Evolutionary conservation across 2,329 filamentous ascomycete species (phyloP).

Genomic region (Cryphonectria carpinicola): DNA sequence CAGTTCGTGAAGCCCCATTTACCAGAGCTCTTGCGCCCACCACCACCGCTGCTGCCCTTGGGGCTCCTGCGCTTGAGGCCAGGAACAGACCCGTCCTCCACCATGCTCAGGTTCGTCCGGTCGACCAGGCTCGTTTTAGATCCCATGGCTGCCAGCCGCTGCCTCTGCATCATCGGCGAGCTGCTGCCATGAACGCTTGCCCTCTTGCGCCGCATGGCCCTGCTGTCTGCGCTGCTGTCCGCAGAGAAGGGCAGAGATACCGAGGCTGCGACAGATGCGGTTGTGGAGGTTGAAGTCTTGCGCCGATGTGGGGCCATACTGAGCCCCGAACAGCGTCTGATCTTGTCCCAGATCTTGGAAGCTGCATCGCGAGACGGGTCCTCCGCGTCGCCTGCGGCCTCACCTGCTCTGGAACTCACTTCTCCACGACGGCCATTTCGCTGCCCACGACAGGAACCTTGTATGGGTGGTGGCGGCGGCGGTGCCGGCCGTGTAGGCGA

Average conservation of each 20-base stretch:
- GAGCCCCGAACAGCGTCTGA: slow-evolving; percentile 26
- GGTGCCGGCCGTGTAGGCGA: slow-evolving; percentile 14
- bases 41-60: slow-evolving; percentile 16
- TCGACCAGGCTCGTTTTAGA: slow-evolving; percentile 20
- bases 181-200: background rate
- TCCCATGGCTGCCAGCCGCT: slow-evolving; percentile 9
- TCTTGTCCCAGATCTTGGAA: slow-evolving; percentile 26
- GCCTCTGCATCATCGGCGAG: background rate
- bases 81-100: slow-evolving; percentile 4
- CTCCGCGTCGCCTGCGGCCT: background rate
- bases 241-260: slow-evolving; percentile 9
- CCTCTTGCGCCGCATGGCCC: slow-evolving; percentile 11
- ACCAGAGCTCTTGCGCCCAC: slow-evolving; percentile 19
- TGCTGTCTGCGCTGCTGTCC: background rate
- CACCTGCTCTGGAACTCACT: background rate
- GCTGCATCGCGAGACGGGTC: slow-evolving; percentile 6
- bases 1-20: slow-evolving; percentile 28
- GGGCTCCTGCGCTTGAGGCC: slow-evolving; percentile 17
- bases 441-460: background rate
- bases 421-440: background rate
- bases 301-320: slow-evolving; percentile 1
- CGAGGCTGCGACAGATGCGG: slow-evolving; percentile 14
- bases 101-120: slow-evolving; percentile 24
- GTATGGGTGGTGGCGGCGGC: background rate
- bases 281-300: slow-evolving; percentile 4